These are phyloP conservation scores for Populus hybrid DNA, from an alignment of 441 rosid genomes.

Conservation along the genomic window DNA sequence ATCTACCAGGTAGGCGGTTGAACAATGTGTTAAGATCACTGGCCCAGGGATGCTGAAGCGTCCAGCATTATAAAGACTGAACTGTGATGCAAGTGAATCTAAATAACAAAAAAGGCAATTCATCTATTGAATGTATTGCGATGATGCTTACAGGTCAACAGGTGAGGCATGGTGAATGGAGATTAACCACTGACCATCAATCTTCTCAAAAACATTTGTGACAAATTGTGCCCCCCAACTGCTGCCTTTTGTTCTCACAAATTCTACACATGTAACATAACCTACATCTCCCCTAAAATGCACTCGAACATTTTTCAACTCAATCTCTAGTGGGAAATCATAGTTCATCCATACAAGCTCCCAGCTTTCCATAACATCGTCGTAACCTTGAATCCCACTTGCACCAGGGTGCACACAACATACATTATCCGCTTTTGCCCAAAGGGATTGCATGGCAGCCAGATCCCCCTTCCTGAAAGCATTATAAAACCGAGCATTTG, in stretches of 20 bases:
- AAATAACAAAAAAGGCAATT: background rate
- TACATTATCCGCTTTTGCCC: slow-evolving; percentile 61
- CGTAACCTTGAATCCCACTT: slow-evolving; percentile 71
- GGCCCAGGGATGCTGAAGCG: no score
- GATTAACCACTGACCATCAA: slow-evolving; percentile 69
- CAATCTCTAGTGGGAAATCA: slow-evolving; percentile 74
- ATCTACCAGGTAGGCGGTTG: no score
- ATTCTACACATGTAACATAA: slow-evolving; percentile 73
- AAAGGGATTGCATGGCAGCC: slow-evolving; percentile 60
- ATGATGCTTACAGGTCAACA: slow-evolving; percentile 53
- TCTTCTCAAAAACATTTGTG: slow-evolving; percentile 76
- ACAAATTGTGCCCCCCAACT: slow-evolving; percentile 94
- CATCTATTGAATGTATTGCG: background rate
- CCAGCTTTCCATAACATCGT: slow-evolving; percentile 84
- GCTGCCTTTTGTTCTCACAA: slow-evolving; percentile 77
- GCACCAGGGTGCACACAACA: slow-evolving; percentile 89
- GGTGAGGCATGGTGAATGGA: slow-evolving; percentile 93
- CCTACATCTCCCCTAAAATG: slow-evolving; percentile 76
- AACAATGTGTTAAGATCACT: no score
- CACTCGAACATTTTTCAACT: slow-evolving; percentile 57
- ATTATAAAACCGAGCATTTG: slow-evolving; percentile 71
- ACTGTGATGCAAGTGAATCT: slow-evolving; percentile 1
- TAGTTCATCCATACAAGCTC: slow-evolving; percentile 86
- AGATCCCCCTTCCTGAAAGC: slow-evolving; percentile 72
- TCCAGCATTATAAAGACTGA: no score